Evolutionary conservation across 768 basidiomycete genomes (phyloP).

Genomic region (Russula lepida): DNA sequence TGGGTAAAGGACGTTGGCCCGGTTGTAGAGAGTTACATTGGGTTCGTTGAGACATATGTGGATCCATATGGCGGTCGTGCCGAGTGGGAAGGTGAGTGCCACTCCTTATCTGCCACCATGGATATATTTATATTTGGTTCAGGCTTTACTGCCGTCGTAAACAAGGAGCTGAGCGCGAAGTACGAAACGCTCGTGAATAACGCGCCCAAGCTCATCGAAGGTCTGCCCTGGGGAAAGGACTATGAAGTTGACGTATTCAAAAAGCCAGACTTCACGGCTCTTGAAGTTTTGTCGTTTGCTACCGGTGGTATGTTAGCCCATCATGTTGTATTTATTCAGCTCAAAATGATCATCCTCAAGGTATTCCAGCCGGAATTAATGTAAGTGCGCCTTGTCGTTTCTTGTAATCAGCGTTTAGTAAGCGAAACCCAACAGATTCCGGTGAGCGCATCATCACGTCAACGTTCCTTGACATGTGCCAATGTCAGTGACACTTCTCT

Average conservation of each 20-base stretch:
- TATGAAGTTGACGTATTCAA: slow-evolving; percentile 53
- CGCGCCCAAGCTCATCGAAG: slow-evolving; percentile 74
- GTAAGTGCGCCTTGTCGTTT: slow-evolving; percentile 32
- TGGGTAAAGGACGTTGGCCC: slow-evolving; percentile 89
- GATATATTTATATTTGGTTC: not conserved
- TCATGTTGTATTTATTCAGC: not conserved
- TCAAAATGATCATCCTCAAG: slow-evolving; percentile 27
- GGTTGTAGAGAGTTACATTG: slow-evolving; percentile 82
- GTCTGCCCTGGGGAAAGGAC: slow-evolving; percentile 66
- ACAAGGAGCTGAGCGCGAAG: slow-evolving; percentile 76
- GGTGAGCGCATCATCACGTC: slow-evolving; percentile 29
- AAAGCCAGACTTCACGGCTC: slow-evolving; percentile 82
- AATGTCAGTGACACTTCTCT: not conserved
- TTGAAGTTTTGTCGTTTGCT: slow-evolving; percentile 76
- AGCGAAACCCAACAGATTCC: slow-evolving; percentile 44
- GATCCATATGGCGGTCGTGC: slow-evolving; percentile 89
- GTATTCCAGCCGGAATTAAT: slow-evolving; percentile 84
- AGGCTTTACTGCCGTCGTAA: slow-evolving; percentile 85
- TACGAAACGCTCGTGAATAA: slow-evolving; percentile 67
- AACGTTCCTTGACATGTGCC: not conserved
- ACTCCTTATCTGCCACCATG: not conserved
- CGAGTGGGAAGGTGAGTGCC: slow-evolving; percentile 73
- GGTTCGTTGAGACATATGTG: slow-evolving; percentile 72
- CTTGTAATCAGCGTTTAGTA: not conserved
- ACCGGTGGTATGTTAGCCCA: slow-evolving; percentile 54